These are phyloP conservation scores for Raphanus hybrid DNA, from an alignment of 441 rosid genomes.

Conservation along the genomic window DNA sequence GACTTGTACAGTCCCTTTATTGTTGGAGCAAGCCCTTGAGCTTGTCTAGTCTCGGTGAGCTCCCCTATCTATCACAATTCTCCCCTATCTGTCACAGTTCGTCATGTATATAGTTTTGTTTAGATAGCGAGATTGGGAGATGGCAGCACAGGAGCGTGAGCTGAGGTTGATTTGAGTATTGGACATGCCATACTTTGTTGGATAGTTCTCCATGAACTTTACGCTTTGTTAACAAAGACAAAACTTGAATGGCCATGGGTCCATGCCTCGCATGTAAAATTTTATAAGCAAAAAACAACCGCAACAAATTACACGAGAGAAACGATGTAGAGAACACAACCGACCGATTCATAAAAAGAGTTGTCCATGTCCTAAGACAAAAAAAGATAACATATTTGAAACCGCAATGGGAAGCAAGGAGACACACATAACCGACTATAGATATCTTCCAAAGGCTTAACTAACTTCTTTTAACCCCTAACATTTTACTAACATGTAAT, in stretches of 20 bases:
- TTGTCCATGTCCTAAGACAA: neutral
- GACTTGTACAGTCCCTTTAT: constrained; percentile 64
- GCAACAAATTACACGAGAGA: neutral
- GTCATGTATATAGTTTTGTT: constrained; percentile 10
- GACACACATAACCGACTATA: no score
- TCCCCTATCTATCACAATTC: constrained; percentile 74
- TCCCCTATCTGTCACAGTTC: neutral
- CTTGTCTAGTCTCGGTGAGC: constrained; percentile 83
- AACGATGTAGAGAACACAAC: neutral
- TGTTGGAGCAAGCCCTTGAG: constrained; percentile 85
- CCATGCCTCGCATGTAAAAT: neutral
- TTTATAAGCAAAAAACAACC: neutral
- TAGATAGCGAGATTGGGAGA: constrained; percentile 33
- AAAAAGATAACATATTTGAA: neutral
- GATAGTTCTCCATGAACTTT: neutral
- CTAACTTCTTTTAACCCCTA: constrained; percentile 31
- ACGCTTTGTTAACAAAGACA: neutral
- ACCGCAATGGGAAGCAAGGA: neutral
- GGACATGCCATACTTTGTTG: constrained; percentile 25
- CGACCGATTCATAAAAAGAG: neutral
- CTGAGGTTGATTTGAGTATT: constrained; percentile 39
- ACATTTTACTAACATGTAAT: constrained; percentile 23
- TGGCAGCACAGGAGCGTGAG: constrained; percentile 30
- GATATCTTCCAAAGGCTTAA: constrained; percentile 33
- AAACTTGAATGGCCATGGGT: neutral